Evolutionary conservation across 805 yeast species (phyloP).

Genomic region (Lachancea nothofagi): DNA sequence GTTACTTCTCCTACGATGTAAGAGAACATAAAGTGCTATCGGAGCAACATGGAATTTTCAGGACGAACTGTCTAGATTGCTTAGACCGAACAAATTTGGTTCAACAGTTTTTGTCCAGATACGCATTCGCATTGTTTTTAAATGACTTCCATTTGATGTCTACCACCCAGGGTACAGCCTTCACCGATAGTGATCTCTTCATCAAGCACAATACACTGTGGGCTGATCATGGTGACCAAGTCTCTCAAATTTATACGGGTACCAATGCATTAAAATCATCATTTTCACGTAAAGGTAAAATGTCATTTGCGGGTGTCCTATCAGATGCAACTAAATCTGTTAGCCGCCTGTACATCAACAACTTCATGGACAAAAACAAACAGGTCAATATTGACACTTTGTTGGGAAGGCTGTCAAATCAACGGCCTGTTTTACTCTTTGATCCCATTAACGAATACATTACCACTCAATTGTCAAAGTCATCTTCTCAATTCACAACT

Average conservation of each 20-base stretch:
- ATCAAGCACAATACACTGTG: constrained; percentile 79
- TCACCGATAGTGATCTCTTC: constrained; percentile 49
- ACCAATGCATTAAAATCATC: constrained; percentile 96
- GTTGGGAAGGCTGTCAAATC: constrained; percentile 74
- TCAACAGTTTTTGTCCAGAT: constrained; percentile 74
- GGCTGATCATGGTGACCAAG: constrained; percentile 98
- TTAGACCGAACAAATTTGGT: constrained; percentile 89
- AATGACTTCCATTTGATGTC: constrained; percentile 36
- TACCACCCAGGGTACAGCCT: constrained; percentile 14
- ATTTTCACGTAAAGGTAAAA: constrained; percentile 89
- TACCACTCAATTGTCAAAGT: constrained; percentile 45
- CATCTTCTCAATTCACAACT: constrained; percentile 51
- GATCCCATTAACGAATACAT: constrained; percentile 89
- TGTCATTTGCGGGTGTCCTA: constrained; percentile 95
- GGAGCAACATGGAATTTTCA: constrained; percentile 84
- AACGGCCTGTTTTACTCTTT: constrained; percentile 62
- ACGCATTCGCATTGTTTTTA: constrained; percentile 55
- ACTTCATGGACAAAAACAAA: constrained; percentile 85
- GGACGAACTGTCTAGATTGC: constrained; percentile 94
- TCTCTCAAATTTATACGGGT: constrained; percentile 93
- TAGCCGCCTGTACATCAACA: constrained; percentile 89
- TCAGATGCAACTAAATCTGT: constrained; percentile 96
- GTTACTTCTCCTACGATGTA: constrained; percentile 73
- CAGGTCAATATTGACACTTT: constrained; percentile 86
- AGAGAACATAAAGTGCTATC: constrained; percentile 48